Conservation (phyloP, 2,329 filamentous ascomycete genomes). For the Cordyceps cicadae region DNA sequence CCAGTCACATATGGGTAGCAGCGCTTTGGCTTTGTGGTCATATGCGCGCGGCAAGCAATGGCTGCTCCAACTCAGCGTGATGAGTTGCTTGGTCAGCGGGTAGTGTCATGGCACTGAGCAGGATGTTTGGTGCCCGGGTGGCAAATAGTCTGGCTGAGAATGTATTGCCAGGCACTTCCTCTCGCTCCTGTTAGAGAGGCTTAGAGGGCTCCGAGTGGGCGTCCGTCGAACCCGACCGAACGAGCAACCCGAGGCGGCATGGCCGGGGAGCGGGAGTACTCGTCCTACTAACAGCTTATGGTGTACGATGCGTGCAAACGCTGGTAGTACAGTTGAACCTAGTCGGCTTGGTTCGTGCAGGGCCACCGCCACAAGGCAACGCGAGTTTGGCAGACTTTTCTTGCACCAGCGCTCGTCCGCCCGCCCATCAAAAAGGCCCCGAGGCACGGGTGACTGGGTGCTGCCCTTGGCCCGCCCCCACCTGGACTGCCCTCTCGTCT, state of each 20-base stretch:
- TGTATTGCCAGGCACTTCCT: neutral
- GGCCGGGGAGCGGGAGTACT: neutral
- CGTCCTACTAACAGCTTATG: neutral
- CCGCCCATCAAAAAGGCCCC: neutral
- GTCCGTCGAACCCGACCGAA: slow-evolving; percentile 2
- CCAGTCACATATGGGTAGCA: neutral
- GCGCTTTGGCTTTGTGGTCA: neutral
- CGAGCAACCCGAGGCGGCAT: neutral
- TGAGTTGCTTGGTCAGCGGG: neutral
- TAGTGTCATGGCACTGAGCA: neutral
- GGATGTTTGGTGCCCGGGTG: neutral
- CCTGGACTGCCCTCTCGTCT: slow-evolving; percentile 1
- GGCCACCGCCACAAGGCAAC: slow-evolving; percentile 1
- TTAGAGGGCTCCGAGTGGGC: neutral
- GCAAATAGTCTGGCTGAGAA: neutral
- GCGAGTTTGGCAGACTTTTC: neutral
- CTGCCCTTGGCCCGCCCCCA: neutral
- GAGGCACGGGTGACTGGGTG: neutral
- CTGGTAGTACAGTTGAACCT: neutral
- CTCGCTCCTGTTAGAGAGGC: neutral
- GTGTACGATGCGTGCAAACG: too few species aligned
- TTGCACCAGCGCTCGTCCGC: neutral
- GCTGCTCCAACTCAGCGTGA: neutral
- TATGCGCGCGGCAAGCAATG: slow-evolving; percentile 5
- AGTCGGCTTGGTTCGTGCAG: neutral